A percentile compares a stretch with the other conserved stretches of the same genome.
These are phyloP conservation scores for Solanum virginianum DNA, from an alignment of 257 asterid species.

Conservation along the genomic window DNA sequence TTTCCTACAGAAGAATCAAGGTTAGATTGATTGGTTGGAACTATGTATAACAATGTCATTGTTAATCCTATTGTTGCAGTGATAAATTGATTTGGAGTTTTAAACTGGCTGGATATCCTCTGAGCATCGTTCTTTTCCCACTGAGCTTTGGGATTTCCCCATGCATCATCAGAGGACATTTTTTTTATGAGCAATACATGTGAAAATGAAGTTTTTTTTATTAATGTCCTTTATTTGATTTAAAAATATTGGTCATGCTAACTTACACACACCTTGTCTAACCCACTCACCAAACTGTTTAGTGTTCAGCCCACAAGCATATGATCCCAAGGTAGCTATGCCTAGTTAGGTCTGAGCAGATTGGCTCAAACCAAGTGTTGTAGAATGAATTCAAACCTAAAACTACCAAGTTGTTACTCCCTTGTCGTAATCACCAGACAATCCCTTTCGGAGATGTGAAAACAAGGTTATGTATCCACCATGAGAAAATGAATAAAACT, in stretches of 20 bases:
- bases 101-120: not conserved
- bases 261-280: not conserved
- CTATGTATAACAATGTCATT: not conserved
- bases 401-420: not conserved
- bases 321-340: not conserved
- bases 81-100: not conserved
- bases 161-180: not conserved
- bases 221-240: not conserved
- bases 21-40: slow-evolving; percentile 21
- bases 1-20: slow-evolving; percentile 91
- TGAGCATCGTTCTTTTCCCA: not conserved
- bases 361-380: not conserved
- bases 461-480: not conserved
- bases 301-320: not conserved
- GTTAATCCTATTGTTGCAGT: not conserved
- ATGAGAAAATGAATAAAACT: not conserved
- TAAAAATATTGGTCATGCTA: not conserved
- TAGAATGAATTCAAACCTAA: not conserved
- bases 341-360: not conserved
- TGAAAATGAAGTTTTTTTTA: not conserved
- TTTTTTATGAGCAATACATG: not conserved
- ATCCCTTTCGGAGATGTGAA: not conserved
- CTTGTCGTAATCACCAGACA: not conserved
- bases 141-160: not conserved
- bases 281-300: not conserved